Evolutionary conservation across 148 eudicot genomes (phyloP).

Genomic region (Vaccinium corymbosum): DNA sequence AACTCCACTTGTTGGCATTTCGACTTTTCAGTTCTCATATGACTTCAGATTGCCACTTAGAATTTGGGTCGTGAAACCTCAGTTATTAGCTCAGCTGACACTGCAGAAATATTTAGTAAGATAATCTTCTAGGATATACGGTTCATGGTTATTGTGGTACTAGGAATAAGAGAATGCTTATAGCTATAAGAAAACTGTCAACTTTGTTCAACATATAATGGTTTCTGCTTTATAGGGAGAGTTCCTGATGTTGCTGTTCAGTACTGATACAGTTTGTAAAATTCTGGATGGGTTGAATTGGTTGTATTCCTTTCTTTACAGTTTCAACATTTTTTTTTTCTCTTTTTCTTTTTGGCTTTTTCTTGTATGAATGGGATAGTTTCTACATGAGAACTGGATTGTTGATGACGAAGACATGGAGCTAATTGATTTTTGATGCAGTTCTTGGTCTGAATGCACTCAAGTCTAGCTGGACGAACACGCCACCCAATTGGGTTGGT

Average conservation of each 20-base stretch:
- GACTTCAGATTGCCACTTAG: neutral
- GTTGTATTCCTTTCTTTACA: neutral
- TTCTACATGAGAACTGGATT: neutral
- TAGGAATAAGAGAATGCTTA: neutral
- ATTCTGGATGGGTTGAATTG: neutral
- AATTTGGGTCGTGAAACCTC: neutral
- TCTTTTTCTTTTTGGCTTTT: neutral
- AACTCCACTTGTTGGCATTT: neutral
- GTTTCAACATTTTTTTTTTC: neutral
- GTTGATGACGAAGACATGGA: neutral
- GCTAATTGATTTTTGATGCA: constrained; percentile 26
- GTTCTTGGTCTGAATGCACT: constrained; percentile 59
- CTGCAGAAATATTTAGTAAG: neutral
- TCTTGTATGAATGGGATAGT: neutral
- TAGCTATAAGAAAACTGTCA: neutral
- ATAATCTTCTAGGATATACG: neutral
- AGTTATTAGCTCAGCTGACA: neutral
- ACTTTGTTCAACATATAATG: neutral
- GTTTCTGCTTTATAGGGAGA: neutral
- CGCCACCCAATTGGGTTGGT: constrained; percentile 64
- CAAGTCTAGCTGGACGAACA: constrained; percentile 49
- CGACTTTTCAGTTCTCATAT: neutral
- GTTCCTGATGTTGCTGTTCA: neutral
- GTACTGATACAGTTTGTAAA: neutral
- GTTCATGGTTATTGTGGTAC: neutral